Evolutionary conservation across 257 asterid genomes (phyloP).

Genomic region (Scutellaria galericulata): DNA sequence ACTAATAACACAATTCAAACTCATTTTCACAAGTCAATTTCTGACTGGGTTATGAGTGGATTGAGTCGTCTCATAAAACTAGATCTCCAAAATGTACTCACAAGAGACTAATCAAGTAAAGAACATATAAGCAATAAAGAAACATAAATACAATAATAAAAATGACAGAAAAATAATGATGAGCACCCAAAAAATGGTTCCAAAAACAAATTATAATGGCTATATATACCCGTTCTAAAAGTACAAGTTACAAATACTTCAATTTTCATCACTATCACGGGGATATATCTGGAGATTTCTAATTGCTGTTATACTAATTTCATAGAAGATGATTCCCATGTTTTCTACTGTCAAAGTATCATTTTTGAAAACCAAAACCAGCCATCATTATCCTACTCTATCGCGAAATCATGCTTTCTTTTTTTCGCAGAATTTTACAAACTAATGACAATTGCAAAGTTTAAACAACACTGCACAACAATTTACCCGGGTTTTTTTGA

Average conservation of each 20-base stretch:
- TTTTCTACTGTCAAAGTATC: slow-evolving; percentile 34
- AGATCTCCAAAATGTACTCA: too few species aligned
- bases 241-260: slow-evolving; percentile 38
- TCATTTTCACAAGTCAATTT: not conserved
- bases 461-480: slow-evolving; percentile 50
- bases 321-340: slow-evolving; percentile 33
- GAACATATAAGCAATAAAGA: not conserved
- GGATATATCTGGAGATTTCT: slow-evolving; percentile 13
- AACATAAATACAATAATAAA: not conserved
- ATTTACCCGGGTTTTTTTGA: slow-evolving; percentile 30
- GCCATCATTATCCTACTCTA: slow-evolving; percentile 43
- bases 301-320: slow-evolving; percentile 30
- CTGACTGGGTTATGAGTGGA: too few species aligned
- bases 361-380: slow-evolving; percentile 29
- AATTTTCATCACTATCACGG: slow-evolving; percentile 39
- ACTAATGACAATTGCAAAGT: slow-evolving; percentile 29
- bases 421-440: slow-evolving; percentile 38
- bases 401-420: slow-evolving; percentile 13
- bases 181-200: too few species aligned
- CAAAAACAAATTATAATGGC: not conserved
- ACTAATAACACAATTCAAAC: too few species aligned
- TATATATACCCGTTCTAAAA: slow-evolving; percentile 31
- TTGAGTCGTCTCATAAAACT: too few species aligned
- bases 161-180: not conserved
- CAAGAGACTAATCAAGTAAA: not conserved